Conservation (phyloP, 305 asterid species). For the Solanum hybrid region DNA sequence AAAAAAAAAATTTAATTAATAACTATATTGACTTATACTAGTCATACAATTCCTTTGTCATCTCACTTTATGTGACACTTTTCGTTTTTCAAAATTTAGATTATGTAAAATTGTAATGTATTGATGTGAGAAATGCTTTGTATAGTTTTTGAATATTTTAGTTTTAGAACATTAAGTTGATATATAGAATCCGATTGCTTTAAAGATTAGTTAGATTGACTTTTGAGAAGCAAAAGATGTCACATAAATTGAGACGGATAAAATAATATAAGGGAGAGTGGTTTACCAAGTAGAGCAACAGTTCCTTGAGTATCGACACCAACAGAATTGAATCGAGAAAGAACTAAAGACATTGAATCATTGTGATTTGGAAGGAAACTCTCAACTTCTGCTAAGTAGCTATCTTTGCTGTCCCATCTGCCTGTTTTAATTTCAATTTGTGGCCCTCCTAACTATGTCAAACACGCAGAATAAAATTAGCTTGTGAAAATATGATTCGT, state of each 20-base stretch:
- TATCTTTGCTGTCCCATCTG: conserved; percentile 48
- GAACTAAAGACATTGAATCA: conserved; percentile 42
- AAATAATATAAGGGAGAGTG: rapidly evolving
- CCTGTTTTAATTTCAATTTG: conserved; percentile 56
- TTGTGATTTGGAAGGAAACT: conserved; percentile 56
- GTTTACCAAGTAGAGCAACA: conserved; percentile 54
- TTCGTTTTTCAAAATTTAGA: background rate
- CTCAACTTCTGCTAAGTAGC: conserved; percentile 33
- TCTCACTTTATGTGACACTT: background rate
- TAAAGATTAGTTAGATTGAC: background rate
- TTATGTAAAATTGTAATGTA: background rate
- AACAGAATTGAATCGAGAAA: conserved; percentile 35
- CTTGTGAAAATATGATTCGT: background rate
- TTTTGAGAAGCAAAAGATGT: rapidly evolving
- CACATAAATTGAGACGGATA: background rate
- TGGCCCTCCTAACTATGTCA: conserved; percentile 68
- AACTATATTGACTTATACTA: background rate
- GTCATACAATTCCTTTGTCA: background rate
- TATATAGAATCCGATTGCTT: background rate
- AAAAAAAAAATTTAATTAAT: background rate
- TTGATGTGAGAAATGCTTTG: background rate
- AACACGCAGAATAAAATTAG: background rate
- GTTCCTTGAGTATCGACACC: conserved; percentile 58
- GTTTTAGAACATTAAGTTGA: background rate
- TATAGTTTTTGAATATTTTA: background rate